Percentiles rank a stretch among this genome's conserved stretches.
phyloP scores from a whole-genome alignment of 805 yeast genomes.

The Cyberlindnera americana region DNA sequence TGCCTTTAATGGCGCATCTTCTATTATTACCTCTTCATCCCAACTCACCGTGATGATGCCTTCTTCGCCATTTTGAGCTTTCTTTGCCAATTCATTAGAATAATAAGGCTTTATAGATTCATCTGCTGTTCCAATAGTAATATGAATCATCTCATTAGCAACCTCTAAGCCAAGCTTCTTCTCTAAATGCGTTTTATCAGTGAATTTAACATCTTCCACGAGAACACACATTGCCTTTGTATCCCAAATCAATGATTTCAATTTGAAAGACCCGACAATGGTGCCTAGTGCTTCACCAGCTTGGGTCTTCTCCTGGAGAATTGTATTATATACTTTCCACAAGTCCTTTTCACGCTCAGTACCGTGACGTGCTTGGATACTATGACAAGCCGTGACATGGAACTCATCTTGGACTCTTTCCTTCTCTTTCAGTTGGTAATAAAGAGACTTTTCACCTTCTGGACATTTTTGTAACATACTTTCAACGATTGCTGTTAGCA shows the following conservation, averaged over 20 bases:
- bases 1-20: conserved; percentile 13
- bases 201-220: conserved; percentile 33
- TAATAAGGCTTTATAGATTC: conserved; percentile 45
- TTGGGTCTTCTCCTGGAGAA: conserved; percentile 2
- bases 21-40: conserved; percentile 6
- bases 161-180: conserved; percentile 25
- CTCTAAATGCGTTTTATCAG: conserved; percentile 5
- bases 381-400: conserved; percentile 68
- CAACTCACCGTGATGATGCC: conserved; percentile 14
- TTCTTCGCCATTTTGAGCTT: conserved; percentile 7
- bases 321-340: conserved; percentile 27
- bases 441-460: conserved; percentile 2
- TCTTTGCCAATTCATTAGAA: conserved; percentile 42
- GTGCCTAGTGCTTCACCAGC: conserved; percentile 6
- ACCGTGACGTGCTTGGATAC: conserved; percentile 30
- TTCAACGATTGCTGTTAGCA: not conserved
- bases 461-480: not conserved
- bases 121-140: conserved; percentile 64
- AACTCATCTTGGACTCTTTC: conserved; percentile 49
- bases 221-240: conserved; percentile 50
- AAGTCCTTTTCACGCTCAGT: conserved; percentile 23
- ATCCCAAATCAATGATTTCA: conserved; percentile 48
- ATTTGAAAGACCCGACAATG: conserved; percentile 34
- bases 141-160: conserved; percentile 53
- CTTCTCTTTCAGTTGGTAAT: conserved; percentile 24